A percentile compares a stretch with the other conserved stretches of the same genome.
These are phyloP conservation scores for Zangia roseola DNA, from an alignment of 768 basidiomycete species.

Conservation along the genomic window DNA sequence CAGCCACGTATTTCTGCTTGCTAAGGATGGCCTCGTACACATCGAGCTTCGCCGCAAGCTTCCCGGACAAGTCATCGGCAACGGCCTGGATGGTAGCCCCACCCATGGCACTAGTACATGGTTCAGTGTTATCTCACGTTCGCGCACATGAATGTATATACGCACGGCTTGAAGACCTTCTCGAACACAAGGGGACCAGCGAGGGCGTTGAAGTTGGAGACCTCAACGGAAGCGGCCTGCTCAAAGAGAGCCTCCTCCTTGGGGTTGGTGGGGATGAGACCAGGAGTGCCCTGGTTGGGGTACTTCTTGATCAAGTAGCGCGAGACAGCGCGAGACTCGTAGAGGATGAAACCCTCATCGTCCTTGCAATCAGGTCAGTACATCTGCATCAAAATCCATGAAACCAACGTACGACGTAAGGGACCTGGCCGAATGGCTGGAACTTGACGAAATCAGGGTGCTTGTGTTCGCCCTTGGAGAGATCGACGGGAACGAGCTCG, in stretches of 20 bases:
- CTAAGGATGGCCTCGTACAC: constrained; percentile 53
- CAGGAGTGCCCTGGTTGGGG: constrained; percentile 43
- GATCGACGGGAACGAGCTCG: constrained; percentile 45
- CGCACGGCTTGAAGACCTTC: constrained; percentile 52
- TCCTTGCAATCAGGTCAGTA: constrained; percentile 32
- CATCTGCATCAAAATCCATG: neutral
- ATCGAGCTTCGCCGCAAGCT: constrained; percentile 40
- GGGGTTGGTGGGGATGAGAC: constrained; percentile 46
- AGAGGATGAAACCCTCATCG: constrained; percentile 63
- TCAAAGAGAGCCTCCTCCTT: constrained; percentile 34
- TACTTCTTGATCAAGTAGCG: constrained; percentile 61
- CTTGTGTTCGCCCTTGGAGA: constrained; percentile 47
- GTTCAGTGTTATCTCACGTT: neutral
- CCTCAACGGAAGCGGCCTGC: constrained; percentile 45
- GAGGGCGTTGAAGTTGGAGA: constrained; percentile 46
- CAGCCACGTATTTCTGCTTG: constrained; percentile 56
- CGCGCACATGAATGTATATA: neutral
- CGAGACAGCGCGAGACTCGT: constrained; percentile 59
- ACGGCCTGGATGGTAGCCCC: constrained; percentile 20
- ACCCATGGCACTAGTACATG: constrained; percentile 15
- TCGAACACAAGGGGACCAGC: constrained; percentile 43
- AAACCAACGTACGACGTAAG: constrained; percentile 36
- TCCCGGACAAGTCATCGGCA: constrained; percentile 10
- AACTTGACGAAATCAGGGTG: constrained; percentile 37
- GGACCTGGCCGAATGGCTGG: constrained; percentile 61